phyloP scores from a whole-genome alignment of 768 basidiomycete genomes.

The Neoboletus brunneissimus region DNA sequence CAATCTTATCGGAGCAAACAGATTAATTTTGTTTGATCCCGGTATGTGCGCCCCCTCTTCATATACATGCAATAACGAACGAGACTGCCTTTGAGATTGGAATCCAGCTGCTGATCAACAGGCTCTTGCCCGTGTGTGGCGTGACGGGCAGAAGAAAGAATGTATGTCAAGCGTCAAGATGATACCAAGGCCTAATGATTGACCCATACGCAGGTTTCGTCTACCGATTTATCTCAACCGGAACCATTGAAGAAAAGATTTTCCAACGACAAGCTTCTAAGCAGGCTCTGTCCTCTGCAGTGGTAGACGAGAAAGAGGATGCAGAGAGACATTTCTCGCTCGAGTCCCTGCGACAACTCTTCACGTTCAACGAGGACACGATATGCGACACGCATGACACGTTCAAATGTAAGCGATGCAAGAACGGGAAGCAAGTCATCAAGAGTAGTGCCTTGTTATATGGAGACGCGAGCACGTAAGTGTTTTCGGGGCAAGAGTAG shows the following conservation, averaged over 20 bases:
- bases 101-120: slow-evolving; percentile 99
- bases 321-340: slow-evolving; percentile 92
- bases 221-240: slow-evolving; percentile 95
- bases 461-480: slow-evolving; percentile 96
- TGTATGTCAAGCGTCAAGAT: slow-evolving; percentile 52
- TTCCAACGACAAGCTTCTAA: slow-evolving; percentile 97
- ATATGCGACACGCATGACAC: slow-evolving; percentile 95
- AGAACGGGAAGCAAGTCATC: slow-evolving; percentile 75
- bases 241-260: slow-evolving; percentile 98
- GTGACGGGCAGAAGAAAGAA: slow-evolving; percentile 99
- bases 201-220: slow-evolving; percentile 70
- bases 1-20: slow-evolving; percentile 94
- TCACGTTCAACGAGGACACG: slow-evolving; percentile 85
- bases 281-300: slow-evolving; percentile 95
- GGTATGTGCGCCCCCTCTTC: slow-evolving; percentile 43
- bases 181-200: not conserved
- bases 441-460: slow-evolving; percentile 88
- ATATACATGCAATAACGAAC: not conserved
- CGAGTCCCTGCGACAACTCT: slow-evolving; percentile 85
- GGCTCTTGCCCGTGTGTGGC: slow-evolving; percentile 97
- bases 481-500: slow-evolving; percentile 20
- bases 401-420: slow-evolving; percentile 94
- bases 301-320: slow-evolving; percentile 96
- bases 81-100: slow-evolving; percentile 64
- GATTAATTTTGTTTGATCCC: slow-evolving; percentile 93